Conservation (phyloP, 345 rosid species). For the Gossypium mustelinum region DNA sequence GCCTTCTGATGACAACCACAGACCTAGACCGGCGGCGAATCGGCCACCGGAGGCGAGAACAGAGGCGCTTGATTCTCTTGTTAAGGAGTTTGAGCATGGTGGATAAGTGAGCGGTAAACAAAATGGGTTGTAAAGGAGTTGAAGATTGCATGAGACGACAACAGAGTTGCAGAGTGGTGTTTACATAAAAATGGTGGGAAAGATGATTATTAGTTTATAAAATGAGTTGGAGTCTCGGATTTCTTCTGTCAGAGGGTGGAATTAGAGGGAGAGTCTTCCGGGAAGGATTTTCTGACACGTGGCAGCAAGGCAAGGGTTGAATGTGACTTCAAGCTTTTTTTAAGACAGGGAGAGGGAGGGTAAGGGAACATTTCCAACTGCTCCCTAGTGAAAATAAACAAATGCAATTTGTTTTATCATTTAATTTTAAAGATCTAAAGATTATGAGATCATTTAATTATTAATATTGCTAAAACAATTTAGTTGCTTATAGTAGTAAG, state of each 20-base stretch:
- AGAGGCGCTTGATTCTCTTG: slow-evolving; percentile 46
- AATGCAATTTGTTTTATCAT: neutral
- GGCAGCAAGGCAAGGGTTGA: slow-evolving; percentile 14
- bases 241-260: neutral
- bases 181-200: neutral
- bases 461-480: too few relatives aligned
- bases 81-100: slow-evolving; percentile 54
- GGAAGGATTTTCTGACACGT: slow-evolving; percentile 26
- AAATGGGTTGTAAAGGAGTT: slow-evolving; percentile 11
- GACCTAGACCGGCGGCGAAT: slow-evolving; percentile 45
- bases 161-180: slow-evolving; percentile 18
- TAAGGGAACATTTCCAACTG: slow-evolving; percentile 27
- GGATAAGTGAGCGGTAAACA: slow-evolving; percentile 15
- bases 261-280: slow-evolving; percentile 16
- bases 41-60: slow-evolving; percentile 63
- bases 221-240: too few relatives aligned
- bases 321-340: neutral
- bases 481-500: too few relatives aligned
- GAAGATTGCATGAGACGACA: slow-evolving; percentile 21
- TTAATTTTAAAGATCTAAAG: neutral
- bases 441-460: too few relatives aligned
- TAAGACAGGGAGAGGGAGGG: neutral
- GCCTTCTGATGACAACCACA: slow-evolving; percentile 39
- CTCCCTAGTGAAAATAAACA: slow-evolving; percentile 19
- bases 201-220: neutral